Conservation (phyloP, 73 alveolate genomes). For the Halteria grandinella region DNA sequence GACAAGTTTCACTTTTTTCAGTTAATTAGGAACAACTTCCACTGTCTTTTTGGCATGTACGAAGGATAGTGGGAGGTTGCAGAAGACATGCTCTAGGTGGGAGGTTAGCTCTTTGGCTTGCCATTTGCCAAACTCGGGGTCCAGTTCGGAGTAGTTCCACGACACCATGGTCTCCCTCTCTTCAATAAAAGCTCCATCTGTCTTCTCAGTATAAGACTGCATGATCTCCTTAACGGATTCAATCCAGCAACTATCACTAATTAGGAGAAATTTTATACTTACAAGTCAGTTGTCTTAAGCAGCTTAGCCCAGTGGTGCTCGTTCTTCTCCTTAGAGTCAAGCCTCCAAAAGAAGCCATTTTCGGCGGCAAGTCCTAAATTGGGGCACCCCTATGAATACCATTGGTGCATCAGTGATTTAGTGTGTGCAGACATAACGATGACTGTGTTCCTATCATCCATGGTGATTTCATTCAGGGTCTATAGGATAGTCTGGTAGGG, state of each 20-base stretch:
- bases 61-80: conserved; percentile 60
- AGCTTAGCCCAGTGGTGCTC: conserved; percentile 33
- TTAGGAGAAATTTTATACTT: conserved; percentile 3
- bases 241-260: conserved; percentile 60
- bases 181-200: conserved; percentile 84
- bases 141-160: conserved; percentile 78
- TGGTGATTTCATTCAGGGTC: conserved; percentile 35
- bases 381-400: conserved; percentile 48
- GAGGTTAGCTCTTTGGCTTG: conserved; percentile 74
- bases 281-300: conserved; percentile 26
- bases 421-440: conserved; percentile 42
- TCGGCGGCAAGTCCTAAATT: conserved; percentile 77
- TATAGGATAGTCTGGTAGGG: conserved; percentile 5
- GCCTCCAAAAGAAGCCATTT: conserved; percentile 76
- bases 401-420: conserved; percentile 44
- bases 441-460: conserved; percentile 56
- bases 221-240: conserved; percentile 71
- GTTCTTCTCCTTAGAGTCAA: conserved; percentile 39
- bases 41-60: conserved; percentile 69
- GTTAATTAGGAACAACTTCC: conserved; percentile 55
- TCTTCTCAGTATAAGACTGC: conserved; percentile 75
- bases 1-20: conserved; percentile 50
- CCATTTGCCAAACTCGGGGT: conserved; percentile 81
- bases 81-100: conserved; percentile 66
- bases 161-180: conserved; percentile 73